These are phyloP conservation scores for Carpinus viminea DNA, from an alignment of 306 rosid genomes.

Conservation along the genomic window DNA sequence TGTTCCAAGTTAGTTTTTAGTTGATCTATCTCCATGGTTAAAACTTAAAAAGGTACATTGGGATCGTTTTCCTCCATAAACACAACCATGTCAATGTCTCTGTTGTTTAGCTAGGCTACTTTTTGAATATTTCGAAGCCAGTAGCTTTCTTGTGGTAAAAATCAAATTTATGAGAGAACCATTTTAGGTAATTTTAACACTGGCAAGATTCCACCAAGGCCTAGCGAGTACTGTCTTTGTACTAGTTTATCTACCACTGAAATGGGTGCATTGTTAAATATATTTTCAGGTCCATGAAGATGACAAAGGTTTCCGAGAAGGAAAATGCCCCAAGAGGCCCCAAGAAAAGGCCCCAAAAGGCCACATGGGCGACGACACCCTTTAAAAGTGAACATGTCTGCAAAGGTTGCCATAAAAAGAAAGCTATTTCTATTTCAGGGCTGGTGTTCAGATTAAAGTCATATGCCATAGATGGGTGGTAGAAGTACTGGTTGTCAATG, in stretches of 20 bases:
- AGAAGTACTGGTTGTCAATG: neutral
- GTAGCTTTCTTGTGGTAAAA: conserved; percentile 19
- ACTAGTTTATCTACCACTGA: conserved; percentile 23
- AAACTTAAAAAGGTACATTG: neutral
- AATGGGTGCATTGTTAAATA: conserved; percentile 15
- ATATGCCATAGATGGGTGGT: conserved; percentile 36
- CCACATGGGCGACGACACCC: conserved; percentile 43
- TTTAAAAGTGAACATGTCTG: conserved; percentile 40
- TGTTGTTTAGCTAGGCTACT: neutral
- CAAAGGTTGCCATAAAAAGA: conserved; percentile 26
- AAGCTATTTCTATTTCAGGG: conserved; percentile 29
- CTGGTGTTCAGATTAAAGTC: conserved; percentile 25
- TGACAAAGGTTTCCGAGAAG: conserved; percentile 46
- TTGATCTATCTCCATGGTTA: neutral
- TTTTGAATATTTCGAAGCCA: neutral
- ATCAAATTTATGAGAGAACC: conserved; percentile 9
- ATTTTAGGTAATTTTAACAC: conserved; percentile 2
- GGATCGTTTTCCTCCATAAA: neutral
- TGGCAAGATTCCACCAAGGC: conserved; percentile 21
- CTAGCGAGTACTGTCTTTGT: neutral
- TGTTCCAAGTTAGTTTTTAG: neutral
- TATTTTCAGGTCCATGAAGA: conserved; percentile 54
- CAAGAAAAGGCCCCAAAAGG: conserved; percentile 44
- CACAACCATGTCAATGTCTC: neutral
- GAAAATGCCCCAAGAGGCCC: conserved; percentile 41